Conservation (phyloP, 2,329 filamentous ascomycete species). For the Neophaeococcomyces mojaviensis region DNA sequence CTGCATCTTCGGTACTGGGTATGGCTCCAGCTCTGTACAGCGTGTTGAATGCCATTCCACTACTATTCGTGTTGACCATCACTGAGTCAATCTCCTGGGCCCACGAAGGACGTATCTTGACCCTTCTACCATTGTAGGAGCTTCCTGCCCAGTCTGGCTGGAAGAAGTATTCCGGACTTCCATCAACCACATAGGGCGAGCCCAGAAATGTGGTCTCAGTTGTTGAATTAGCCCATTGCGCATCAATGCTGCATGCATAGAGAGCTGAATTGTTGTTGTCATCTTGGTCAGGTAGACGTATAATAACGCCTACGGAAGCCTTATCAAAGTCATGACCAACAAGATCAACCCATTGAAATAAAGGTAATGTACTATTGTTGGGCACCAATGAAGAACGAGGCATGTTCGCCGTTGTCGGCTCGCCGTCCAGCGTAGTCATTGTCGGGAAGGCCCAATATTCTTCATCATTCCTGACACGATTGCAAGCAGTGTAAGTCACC, state of each 20-base stretch:
- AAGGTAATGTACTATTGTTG: not conserved
- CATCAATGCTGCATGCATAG: constrained; percentile 18
- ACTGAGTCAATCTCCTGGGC: not conserved
- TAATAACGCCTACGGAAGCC: constrained; percentile 11
- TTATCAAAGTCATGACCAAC: constrained; percentile 12
- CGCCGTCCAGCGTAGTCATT: not conserved
- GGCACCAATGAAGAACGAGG: not conserved
- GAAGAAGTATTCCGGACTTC: not conserved
- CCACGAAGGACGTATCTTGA: constrained; percentile 1
- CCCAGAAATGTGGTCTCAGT: not conserved
- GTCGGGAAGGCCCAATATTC: not conserved
- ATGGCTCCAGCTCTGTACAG: not conserved
- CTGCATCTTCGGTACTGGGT: not conserved
- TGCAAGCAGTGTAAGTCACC: not conserved
- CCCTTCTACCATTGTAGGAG: not conserved
- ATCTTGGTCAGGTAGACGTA: constrained; percentile 1
- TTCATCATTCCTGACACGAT: not conserved
- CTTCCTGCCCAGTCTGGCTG: not conserved
- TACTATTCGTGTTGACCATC: not conserved
- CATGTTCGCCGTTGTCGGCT: not conserved
- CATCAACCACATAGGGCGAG: constrained; percentile 1
- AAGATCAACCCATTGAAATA: constrained; percentile 1
- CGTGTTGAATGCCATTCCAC: not conserved
- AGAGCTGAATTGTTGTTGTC: constrained; percentile 11
- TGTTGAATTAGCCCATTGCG: constrained; percentile 12